Percentiles rank a stretch among this genome's conserved stretches.
Evolutionary conservation across 176 grass and related monocot genomes (phyloP).

Genomic region (Phragmites australis): DNA sequence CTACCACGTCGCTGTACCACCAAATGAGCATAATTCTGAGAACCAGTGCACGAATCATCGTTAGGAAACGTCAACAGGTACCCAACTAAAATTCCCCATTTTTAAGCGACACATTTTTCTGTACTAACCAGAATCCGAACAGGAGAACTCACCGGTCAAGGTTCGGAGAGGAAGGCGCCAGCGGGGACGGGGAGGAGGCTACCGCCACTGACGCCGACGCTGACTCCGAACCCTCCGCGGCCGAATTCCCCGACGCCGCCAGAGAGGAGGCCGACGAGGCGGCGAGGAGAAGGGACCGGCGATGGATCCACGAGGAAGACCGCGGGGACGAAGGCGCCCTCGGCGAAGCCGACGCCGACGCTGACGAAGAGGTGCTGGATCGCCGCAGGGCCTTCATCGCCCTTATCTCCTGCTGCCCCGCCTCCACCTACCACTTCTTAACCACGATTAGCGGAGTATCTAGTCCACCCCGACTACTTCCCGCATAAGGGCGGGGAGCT

Average conservation of each 20-base stretch:
- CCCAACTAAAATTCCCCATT: constrained; percentile 38
- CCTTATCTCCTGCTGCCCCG: not conserved
- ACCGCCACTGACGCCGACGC: constrained; percentile 25
- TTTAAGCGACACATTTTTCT: constrained; percentile 9
- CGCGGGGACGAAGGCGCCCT: constrained; percentile 48
- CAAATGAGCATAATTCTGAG: not conserved
- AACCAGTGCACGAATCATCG: not conserved
- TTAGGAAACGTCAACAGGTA: not conserved
- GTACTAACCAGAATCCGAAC: not conserved
- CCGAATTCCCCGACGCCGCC: constrained; percentile 22
- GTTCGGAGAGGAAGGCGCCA: constrained; percentile 49
- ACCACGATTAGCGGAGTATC: not conserved
- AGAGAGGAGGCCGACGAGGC: constrained; percentile 43
- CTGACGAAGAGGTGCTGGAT: constrained; percentile 61
- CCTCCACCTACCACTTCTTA: not conserved
- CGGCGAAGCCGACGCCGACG: constrained; percentile 53
- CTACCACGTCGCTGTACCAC: not conserved
- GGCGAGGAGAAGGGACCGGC: constrained; percentile 63
- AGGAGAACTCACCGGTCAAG: constrained; percentile 50
- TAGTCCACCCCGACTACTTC: constrained; percentile 30
- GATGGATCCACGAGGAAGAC: constrained; percentile 70
- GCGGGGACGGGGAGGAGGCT: constrained; percentile 43
- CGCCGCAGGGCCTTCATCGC: constrained; percentile 78
- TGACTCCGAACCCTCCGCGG: constrained; percentile 23
- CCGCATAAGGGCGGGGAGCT: constrained; percentile 10